Conservation (phyloP, 2,329 filamentous ascomycete species). For the Xylariaceae sp. region DNA sequence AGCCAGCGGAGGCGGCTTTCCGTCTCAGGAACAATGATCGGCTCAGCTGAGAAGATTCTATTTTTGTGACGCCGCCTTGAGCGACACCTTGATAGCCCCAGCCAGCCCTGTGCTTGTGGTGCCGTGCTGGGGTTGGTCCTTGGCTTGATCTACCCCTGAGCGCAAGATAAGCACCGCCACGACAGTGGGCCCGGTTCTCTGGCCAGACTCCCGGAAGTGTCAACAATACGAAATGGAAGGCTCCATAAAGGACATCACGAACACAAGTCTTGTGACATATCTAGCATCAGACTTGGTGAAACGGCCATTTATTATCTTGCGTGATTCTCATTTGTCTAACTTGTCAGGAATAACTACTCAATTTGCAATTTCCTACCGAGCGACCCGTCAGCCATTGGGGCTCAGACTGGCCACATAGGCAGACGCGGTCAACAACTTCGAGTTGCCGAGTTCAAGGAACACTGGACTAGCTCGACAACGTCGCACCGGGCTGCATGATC, state of each 20-base stretch:
- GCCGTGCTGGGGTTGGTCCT: too few species aligned
- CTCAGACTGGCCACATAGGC: background rate
- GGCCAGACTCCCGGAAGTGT: too few species aligned
- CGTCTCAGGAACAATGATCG: constrained; percentile 7
- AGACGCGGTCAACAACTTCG: too few species aligned
- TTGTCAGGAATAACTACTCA: background rate
- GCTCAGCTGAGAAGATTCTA: constrained; percentile 4
- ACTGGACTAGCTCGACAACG: background rate
- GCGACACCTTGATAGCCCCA: too few species aligned
- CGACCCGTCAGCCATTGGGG: background rate
- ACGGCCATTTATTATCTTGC: too few species aligned
- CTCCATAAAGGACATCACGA: too few species aligned
- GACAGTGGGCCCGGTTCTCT: constrained; percentile 7
- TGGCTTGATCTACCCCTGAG: too few species aligned
- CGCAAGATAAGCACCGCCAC: constrained; percentile 16
- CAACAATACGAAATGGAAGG: too few species aligned
- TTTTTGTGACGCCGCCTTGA: constrained; percentile 1
- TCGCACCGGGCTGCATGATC: background rate
- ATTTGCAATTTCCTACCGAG: background rate
- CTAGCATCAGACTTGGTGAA: too few species aligned
- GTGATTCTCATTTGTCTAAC: background rate
- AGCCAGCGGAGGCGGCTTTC: background rate
- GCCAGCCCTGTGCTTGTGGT: too few species aligned
- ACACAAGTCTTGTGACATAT: too few species aligned
- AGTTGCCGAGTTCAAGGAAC: too few species aligned